Percentiles rank a stretch among this genome's conserved stretches.
Conservation (phyloP, 2,329 filamentous ascomycete genomes). For the Anisogramma anomala region DNA sequence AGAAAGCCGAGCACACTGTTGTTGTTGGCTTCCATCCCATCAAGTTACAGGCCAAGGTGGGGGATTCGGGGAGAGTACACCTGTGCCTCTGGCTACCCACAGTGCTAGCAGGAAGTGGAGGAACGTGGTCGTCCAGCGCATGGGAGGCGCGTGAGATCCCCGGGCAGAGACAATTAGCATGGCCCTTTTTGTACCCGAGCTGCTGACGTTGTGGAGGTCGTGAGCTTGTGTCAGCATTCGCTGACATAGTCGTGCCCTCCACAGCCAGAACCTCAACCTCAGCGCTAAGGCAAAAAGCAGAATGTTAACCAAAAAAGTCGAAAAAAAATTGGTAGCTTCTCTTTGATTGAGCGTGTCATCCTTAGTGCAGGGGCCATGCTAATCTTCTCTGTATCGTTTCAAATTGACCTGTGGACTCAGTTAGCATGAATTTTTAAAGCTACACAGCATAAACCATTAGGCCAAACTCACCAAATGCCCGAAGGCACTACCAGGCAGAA, state of each 20-base stretch:
- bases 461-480: neutral
- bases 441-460: neutral
- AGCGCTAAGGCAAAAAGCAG: neutral
- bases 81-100: too few relatives aligned
- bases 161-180: too few relatives aligned
- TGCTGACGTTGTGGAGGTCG: neutral
- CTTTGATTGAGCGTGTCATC: constrained; percentile 67
- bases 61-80: too few relatives aligned
- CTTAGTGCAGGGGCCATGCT: constrained; percentile 80
- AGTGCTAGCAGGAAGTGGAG: too few relatives aligned
- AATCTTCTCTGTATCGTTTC: constrained; percentile 21
- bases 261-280: neutral
- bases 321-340: constrained; percentile 58
- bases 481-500: neutral
- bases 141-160: too few relatives aligned
- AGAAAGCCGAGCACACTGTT: too few relatives aligned
- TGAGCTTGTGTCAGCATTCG: too few relatives aligned
- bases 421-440: neutral
- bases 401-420: neutral
- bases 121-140: too few relatives aligned
- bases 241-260: too few relatives aligned
- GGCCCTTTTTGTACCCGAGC: too few relatives aligned
- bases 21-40: too few relatives aligned
- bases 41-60: too few relatives aligned
- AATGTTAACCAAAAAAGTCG: neutral